Conservation (phyloP, 139 green algal species). For the Diplosphaera chodatii region DNA sequence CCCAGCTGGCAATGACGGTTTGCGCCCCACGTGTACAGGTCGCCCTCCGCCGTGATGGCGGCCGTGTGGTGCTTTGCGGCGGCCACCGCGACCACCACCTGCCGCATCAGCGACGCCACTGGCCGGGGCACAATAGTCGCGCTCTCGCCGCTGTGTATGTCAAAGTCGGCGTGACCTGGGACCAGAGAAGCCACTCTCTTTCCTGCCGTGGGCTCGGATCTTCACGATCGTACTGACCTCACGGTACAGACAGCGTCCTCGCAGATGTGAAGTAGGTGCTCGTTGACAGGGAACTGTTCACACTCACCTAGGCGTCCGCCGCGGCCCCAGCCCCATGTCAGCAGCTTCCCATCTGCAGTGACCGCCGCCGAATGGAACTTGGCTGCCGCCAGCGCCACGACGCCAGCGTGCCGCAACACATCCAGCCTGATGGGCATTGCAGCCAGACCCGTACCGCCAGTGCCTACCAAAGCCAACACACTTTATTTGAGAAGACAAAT, state of each 20-base stretch:
- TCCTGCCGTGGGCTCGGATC: too few species aligned
- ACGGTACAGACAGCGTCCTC: too few species aligned
- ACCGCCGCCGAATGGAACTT: conserved; percentile 88
- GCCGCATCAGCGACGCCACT: conserved; percentile 32
- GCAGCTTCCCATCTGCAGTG: conserved; percentile 49
- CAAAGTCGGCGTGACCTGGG: conserved; percentile 71
- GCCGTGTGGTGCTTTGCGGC: conserved; percentile 87
- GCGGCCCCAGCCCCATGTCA: conserved; percentile 69
- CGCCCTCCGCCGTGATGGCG: conserved; percentile 55
- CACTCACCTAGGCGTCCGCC: conserved; percentile 70
- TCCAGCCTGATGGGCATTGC: conserved; percentile 53
- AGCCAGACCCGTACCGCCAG: background rate
- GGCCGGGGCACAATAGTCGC: conserved; percentile 52
- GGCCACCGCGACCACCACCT: conserved; percentile 34
- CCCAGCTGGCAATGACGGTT: conserved; percentile 72
- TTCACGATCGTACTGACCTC: too few species aligned
- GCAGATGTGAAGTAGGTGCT: too few species aligned
- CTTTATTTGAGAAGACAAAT: too few species aligned
- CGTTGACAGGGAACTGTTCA: too few species aligned
- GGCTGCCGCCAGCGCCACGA: conserved; percentile 51
- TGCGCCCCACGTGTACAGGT: conserved; percentile 73
- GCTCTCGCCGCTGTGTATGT: conserved; percentile 71
- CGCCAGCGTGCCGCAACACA: conserved; percentile 27
- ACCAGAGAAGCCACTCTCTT: too few species aligned
- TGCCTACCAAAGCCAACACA: background rate